These are phyloP conservation scores for Achaetomium macrosporum DNA, from an alignment of 2,329 filamentous ascomycete species.

Conservation along the genomic window DNA sequence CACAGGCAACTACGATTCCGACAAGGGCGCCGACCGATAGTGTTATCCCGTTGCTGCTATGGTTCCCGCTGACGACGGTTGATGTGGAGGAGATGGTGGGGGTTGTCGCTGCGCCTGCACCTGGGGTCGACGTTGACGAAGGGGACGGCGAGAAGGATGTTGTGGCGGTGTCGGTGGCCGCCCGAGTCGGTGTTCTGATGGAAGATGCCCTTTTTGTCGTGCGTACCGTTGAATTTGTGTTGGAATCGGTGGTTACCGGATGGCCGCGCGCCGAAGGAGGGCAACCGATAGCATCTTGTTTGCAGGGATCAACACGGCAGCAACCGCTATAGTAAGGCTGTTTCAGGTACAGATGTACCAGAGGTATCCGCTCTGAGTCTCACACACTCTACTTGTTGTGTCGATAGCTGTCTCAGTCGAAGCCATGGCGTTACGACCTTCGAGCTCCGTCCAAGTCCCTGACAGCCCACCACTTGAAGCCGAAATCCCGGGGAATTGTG, in stretches of 20 bases:
- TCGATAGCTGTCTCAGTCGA: background rate
- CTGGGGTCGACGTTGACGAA: background rate
- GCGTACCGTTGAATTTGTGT: constrained; percentile 11
- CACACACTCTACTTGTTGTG: constrained; percentile 10
- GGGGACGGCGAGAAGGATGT: background rate
- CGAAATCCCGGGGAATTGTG: constrained; percentile 11
- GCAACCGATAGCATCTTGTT: constrained; percentile 25
- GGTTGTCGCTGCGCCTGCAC: background rate
- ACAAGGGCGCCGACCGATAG: constrained; percentile 17
- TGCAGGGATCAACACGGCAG: constrained; percentile 41
- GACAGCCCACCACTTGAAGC: constrained; percentile 6
- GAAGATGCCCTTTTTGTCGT: background rate
- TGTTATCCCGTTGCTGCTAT: constrained; percentile 11
- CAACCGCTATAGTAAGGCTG: constrained; percentile 36
- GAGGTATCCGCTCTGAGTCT: constrained; percentile 9
- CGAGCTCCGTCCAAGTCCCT: background rate
- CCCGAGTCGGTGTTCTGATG: background rate
- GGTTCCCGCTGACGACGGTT: background rate
- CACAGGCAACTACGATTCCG: constrained; percentile 18
- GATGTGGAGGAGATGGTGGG: constrained; percentile 8
- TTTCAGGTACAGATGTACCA: constrained; percentile 14
- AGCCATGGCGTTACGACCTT: constrained; percentile 4
- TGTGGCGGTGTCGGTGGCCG: background rate
- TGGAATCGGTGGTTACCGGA: background rate
- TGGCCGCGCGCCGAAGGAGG: constrained; percentile 18